phyloP scores from a whole-genome alignment of 208 protist species.

The Leishmania mexicana region DNA sequence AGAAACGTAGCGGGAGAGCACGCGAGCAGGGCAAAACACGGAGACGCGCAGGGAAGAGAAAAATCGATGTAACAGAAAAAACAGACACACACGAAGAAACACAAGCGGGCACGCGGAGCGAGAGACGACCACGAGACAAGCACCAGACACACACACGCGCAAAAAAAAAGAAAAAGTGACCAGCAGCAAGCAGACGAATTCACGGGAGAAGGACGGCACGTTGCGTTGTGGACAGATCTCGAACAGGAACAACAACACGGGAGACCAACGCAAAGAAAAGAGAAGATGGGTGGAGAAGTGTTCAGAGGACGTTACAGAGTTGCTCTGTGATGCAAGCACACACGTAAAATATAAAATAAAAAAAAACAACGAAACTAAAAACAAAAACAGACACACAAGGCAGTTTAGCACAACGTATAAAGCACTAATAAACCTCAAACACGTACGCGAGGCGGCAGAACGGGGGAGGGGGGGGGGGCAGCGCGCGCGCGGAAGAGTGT shows the following conservation, averaged over 20 bases:
- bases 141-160: not conserved
- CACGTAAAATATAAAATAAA: not conserved
- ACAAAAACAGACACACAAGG: not conserved
- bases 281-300: not conserved
- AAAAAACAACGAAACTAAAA: not conserved
- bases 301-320: not conserved
- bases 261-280: not conserved
- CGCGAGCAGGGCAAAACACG: not conserved
- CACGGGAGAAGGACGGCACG: not conserved
- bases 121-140: not conserved
- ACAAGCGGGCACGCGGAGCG: not conserved
- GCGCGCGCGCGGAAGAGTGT: not conserved
- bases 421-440: not conserved
- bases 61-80: not conserved
- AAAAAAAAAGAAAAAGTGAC: not conserved
- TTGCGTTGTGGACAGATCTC: not conserved
- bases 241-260: not conserved
- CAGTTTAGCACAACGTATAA: not conserved
- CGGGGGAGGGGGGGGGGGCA: no score
- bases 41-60: not conserved
- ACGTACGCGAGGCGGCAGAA: not conserved
- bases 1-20: not conserved
- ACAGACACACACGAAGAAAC: not conserved
- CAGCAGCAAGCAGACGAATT: not conserved
- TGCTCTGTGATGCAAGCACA: not conserved